These are phyloP conservation scores for Mallotus repandus DNA, from an alignment of 441 rosid species.

Conservation along the genomic window DNA sequence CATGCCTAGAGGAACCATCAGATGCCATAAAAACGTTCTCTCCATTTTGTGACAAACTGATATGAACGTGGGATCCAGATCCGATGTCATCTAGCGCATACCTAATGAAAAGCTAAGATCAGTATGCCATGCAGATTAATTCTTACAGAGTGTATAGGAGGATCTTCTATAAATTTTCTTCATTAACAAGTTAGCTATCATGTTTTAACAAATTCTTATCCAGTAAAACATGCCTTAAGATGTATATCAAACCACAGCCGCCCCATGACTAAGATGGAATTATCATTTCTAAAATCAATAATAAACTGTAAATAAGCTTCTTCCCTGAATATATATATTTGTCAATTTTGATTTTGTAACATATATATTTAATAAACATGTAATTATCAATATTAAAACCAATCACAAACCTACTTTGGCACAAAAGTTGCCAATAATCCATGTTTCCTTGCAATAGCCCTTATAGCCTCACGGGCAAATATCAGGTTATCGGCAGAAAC, in stretches of 20 bases:
- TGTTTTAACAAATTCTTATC: not conserved
- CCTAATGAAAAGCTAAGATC: slow-evolving; percentile 38
- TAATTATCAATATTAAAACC: not conserved
- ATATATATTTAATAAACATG: not conserved
- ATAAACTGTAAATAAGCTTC: not conserved
- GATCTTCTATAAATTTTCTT: not conserved
- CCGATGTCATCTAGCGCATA: slow-evolving; percentile 82
- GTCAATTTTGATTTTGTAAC: not conserved
- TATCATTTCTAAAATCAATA: not conserved
- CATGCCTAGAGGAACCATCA: slow-evolving; percentile 53
- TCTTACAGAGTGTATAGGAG: not conserved
- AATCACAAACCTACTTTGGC: slow-evolving; percentile 68
- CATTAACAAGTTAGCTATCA: not conserved
- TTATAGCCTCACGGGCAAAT: slow-evolving; percentile 73
- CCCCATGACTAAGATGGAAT: not conserved
- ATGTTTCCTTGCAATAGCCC: slow-evolving; percentile 78
- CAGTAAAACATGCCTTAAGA: not conserved
- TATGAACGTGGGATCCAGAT: slow-evolving; percentile 95
- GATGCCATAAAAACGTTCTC: slow-evolving; percentile 77
- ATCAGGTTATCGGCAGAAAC: slow-evolving; percentile 80
- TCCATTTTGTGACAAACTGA: slow-evolving; percentile 80
- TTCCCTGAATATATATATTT: slow-evolving; percentile 3
- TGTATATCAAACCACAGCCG: not conserved
- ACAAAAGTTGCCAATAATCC: slow-evolving; percentile 82
- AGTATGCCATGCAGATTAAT: not conserved